Evolutionary conservation across 495 filamentous ascomycete genomes (phyloP), one percentile per base, ranked within the genome.

Genomic region (Physcia stellaris): DNA sequence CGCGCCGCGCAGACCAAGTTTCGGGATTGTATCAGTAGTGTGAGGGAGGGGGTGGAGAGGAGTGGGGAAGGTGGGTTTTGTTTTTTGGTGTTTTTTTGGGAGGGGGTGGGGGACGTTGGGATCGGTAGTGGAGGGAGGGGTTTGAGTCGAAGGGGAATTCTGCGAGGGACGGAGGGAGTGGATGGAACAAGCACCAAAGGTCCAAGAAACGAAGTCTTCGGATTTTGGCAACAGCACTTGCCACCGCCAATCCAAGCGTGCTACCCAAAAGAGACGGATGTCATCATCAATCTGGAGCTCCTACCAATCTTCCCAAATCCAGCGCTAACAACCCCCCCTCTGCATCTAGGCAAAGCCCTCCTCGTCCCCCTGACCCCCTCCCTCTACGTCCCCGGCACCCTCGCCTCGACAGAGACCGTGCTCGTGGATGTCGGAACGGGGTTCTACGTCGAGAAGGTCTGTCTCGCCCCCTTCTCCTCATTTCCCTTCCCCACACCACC

Each of bases 391-490:
- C 82, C 83, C 32, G 92, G 88, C 4, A 73, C 64, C 15, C 66
- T 96, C 16, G 68, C 84, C 23, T 73, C 79, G 57, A 72, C 80
- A 7, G 73, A 82, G 42, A 79, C 78, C 42, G 86, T 96, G 9
- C 68, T 98, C 31, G 86, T 98, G 17, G 90, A 98, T 64, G 80
- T 98, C 13, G 90, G 90, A 12, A 98, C 90, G 1, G 90, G 90
- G 2, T 98, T 90, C 56, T 95, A 84, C 56, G 81, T 96, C 40
- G 90, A 96, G 62, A 98, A 98, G 73, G 80, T 82, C 4, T 4
- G 27, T 28, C 29, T 17, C 22, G 37, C 11, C 15, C 13, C 18
- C 9, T 5, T 15, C 35, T 18, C 18, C 36, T 43, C 35, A 30
- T 6, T 3, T 17, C n/a, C n/a, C n/a, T n/a, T n/a, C n/a, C n/a